Conservation (phyloP, 306 rosid species). For the Crataegus laevigata region DNA sequence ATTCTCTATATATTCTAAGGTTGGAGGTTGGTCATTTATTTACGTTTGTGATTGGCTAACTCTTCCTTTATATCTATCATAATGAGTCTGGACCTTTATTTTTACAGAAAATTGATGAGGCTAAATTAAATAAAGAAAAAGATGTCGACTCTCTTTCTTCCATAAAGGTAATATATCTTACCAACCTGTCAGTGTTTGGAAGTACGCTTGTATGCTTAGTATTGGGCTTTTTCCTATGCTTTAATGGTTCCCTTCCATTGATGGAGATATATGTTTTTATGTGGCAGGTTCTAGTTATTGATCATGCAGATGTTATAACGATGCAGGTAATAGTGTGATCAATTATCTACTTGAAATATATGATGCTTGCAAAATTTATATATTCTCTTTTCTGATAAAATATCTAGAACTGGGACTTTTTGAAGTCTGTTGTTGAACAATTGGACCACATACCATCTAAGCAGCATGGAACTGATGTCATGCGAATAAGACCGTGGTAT, state of each 20-base stretch:
- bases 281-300: conserved; percentile 78
- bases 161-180: conserved; percentile 55
- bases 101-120: conserved; percentile 73
- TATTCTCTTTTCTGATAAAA: conserved; percentile 11
- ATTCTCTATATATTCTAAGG: not conserved
- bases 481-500: conserved; percentile 87
- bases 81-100: conserved; percentile 15
- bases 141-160: conserved; percentile 92
- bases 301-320: conserved; percentile 86
- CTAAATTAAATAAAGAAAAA: conserved; percentile 57
- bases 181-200: conserved; percentile 6
- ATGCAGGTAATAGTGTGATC: conserved; percentile 62
- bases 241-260: not conserved
- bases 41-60: not conserved
- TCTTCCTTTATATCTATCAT: not conserved
- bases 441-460: conserved; percentile 68
- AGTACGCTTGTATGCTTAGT: conserved; percentile 1
- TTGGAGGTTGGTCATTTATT: not conserved
- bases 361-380: conserved; percentile 5
- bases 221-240: not conserved
- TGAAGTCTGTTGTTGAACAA: conserved; percentile 59
- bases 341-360: conserved; percentile 14
- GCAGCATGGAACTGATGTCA: conserved; percentile 68
- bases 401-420: conserved; percentile 71
- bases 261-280: conserved; percentile 11